These are phyloP conservation scores for Vitis rotundifolia DNA, from an alignment of 164 flowering plant genomes.

Conservation along the genomic window DNA sequence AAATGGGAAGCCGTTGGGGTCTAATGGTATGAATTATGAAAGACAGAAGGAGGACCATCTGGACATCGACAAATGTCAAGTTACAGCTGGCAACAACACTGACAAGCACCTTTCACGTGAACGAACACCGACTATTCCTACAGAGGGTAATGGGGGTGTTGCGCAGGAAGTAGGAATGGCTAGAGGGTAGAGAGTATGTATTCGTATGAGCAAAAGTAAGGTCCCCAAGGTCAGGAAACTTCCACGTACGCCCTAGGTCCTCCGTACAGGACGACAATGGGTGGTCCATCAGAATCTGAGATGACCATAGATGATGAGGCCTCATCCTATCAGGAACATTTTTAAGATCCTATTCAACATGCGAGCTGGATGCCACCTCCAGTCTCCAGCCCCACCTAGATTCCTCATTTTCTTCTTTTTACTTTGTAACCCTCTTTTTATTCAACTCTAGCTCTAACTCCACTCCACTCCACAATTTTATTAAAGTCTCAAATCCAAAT, in stretches of 20 bases:
- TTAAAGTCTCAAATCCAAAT: no score
- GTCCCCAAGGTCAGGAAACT: neutral
- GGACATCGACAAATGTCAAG: constrained; percentile 6
- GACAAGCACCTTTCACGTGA: neutral
- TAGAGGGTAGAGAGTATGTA: neutral
- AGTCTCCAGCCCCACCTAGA: neutral
- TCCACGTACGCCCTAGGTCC: neutral
- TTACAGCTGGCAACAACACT: constrained; percentile 3
- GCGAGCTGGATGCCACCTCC: constrained; percentile 6
- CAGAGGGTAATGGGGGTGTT: no score
- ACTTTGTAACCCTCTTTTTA: neutral
- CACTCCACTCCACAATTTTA: no score
- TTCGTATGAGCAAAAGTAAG: no score
- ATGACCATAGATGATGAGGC: neutral
- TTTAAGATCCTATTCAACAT: neutral
- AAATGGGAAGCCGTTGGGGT: no score
- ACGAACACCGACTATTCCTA: neutral
- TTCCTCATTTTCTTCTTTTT: neutral
- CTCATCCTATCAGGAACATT: neutral
- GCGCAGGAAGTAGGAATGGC: neutral
- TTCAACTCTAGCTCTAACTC: neutral
- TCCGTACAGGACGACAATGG: neutral
- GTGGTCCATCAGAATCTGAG: neutral
- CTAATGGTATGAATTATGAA: neutral
- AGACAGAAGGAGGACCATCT: constrained; percentile 13